Base-by-base conservation (phyloP, 768 basidiomycete species). In the Phaeotremella skinneri region DNA sequence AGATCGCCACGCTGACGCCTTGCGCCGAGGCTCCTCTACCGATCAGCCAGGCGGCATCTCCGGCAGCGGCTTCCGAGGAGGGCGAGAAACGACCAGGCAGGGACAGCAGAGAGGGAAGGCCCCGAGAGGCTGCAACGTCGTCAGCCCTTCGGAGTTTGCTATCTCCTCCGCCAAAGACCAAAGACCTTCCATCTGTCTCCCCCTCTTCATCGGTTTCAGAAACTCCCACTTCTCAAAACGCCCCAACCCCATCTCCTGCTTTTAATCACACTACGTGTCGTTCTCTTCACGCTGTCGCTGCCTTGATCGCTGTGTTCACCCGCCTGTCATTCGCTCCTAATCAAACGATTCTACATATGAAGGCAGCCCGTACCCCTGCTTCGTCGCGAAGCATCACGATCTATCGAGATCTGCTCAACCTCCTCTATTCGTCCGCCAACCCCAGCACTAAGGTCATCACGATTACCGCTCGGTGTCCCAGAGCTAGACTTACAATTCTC, bases 401-500 rank as follows among this genome's bases (percentile, higher is more conserved):
- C 53, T 81, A 75, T 65, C 70, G 76, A 25, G 79, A 80, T 51
- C 64, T 82, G 11, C 73, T 82, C 6, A 63, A 62, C 17, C 73
- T 81, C 27, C 69, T 81, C 3, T 69, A 63, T 26, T 78, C 78
- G 3, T 58, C 67, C 48, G 60, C 62, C 29, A 63, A 67, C 55
- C 52, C 49, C 6, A 37, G 53, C 13, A 31, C 50, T 6, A 55
- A 56, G 31, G 45, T 53, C 7, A 42, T 52, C 31, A 56, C 54
- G 37, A 61, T 74, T 27, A 69, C 72, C 4, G 75, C 77, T 37
- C 50, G 66, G 11, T 79, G 79, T 30, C 67, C 84, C 0, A 80
- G 83, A 39, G 86, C 87, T 0, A 81, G 90, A 23, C 73, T 98
- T 17, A 80, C 84, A 13, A 81, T 87, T 3, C 79, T 98, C 20